A percentile compares a stretch with the other conserved stretches of the same genome.
phyloP scores from a whole-genome alignment of 2,329 filamentous ascomycete genomes.

The Trichoderma atrobrunneum region DNA sequence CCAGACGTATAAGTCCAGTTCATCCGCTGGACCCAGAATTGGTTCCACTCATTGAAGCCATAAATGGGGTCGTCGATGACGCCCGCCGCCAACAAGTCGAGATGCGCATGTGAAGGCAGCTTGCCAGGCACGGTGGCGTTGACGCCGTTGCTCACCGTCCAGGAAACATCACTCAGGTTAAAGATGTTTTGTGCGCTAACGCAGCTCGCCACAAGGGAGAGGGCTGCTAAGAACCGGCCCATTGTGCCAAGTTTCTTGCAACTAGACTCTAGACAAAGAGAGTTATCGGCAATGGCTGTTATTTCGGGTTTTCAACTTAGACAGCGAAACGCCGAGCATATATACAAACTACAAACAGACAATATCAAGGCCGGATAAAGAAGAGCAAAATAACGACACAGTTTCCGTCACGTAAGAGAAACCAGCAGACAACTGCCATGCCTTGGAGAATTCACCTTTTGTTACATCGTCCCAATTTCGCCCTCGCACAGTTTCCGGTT shows the following conservation, averaged over 20 bases:
- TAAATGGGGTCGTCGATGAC: slow-evolving; percentile 45
- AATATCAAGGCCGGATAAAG: neutral
- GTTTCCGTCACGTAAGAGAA: slow-evolving; percentile 2
- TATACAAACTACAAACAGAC: neutral
- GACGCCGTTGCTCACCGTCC: slow-evolving; percentile 18
- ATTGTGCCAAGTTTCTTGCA: slow-evolving; percentile 5
- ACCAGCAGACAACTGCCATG: neutral
- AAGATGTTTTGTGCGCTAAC: neutral
- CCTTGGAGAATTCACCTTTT: neutral
- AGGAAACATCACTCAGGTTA: neutral
- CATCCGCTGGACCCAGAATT: slow-evolving; percentile 51
- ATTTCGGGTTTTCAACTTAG: neutral
- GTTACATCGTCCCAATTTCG: neutral
- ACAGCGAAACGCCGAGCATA: neutral
- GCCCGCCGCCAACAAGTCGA: slow-evolving; percentile 54
- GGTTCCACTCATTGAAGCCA: slow-evolving; percentile 57
- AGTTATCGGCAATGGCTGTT: neutral
- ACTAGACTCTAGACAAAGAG: neutral
- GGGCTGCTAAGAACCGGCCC: neutral
- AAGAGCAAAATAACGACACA: neutral
- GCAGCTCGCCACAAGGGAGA: neutral
- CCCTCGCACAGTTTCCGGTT: neutral
- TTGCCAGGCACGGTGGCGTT: slow-evolving; percentile 44
- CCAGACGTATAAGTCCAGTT: slow-evolving; percentile 60
- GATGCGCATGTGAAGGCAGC: slow-evolving; percentile 57